Evolutionary conservation across 208 protist genomes (phyloP).

Genomic region (Wallacemonas collosoma): DNA sequence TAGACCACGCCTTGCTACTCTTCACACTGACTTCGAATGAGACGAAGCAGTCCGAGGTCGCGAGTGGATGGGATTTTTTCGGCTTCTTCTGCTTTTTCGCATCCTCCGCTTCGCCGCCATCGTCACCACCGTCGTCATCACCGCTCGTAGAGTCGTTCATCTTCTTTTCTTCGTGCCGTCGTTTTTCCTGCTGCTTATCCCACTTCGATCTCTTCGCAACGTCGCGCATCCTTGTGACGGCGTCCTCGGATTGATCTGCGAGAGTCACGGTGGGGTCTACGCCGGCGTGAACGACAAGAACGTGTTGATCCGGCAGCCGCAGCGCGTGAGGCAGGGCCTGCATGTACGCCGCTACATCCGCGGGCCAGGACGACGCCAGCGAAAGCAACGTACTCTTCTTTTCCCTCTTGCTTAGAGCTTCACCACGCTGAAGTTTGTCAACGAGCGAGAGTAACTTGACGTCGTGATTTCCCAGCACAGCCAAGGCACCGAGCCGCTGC

Average conservation of each 20-base stretch:
- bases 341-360: slow-evolving; percentile 65
- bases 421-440: slow-evolving; percentile 28
- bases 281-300: slow-evolving; percentile 79
- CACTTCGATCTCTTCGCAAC: slow-evolving; percentile 26
- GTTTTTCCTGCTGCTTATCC: slow-evolving; percentile 16
- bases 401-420: slow-evolving; percentile 32
- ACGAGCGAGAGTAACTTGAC: slow-evolving; percentile 50
- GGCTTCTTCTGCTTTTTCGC: slow-evolving; percentile 10
- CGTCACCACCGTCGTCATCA: background rate
- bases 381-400: slow-evolving; percentile 34
- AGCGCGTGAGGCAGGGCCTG: slow-evolving; percentile 60
- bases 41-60: slow-evolving; percentile 31
- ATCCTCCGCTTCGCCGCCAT: background rate
- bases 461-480: slow-evolving; percentile 85
- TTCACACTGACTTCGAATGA: slow-evolving; percentile 31
- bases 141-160: background rate
- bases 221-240: slow-evolving; percentile 62
- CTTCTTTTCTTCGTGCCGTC: background rate
- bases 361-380: slow-evolving; percentile 45
- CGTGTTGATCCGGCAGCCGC: slow-evolving; percentile 47
- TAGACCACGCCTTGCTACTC: slow-evolving; percentile 45
- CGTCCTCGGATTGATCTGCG: slow-evolving; percentile 41
- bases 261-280: slow-evolving; percentile 54
- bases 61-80: slow-evolving; percentile 26
- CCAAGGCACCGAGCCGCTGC: slow-evolving; percentile 53